Evolutionary conservation across 2,329 filamentous ascomycete genomes (phyloP).

Genomic region (Pseudogymnoascus sp.): DNA sequence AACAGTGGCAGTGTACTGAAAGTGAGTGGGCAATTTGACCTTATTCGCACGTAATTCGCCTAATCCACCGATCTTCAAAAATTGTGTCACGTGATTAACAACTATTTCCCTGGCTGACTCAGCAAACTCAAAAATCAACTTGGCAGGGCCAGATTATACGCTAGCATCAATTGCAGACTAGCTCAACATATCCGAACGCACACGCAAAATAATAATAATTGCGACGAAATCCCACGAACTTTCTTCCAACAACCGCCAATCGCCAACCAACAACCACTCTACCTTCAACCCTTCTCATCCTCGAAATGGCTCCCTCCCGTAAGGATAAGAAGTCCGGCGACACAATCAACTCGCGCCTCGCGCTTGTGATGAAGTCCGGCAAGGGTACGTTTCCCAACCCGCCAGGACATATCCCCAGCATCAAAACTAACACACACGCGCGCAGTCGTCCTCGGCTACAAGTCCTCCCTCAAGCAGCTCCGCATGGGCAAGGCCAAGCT

Average conservation of each 20-base stretch:
- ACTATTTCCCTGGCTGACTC: not conserved
- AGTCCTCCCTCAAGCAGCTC: slow-evolving; percentile 82
- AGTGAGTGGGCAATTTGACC: not conserved
- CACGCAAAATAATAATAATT: slow-evolving; percentile 8
- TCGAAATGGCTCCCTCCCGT: slow-evolving; percentile 59
- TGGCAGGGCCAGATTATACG: not conserved
- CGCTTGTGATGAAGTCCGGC: slow-evolving; percentile 57
- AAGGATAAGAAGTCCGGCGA: slow-evolving; percentile 82
- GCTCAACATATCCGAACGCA: not conserved
- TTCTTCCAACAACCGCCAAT: slow-evolving; percentile 3
- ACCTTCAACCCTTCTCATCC: slow-evolving; percentile 18
- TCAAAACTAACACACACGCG: not conserved
- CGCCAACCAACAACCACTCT: slow-evolving; percentile 31
- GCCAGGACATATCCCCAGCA: not conserved
- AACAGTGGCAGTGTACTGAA: not conserved
- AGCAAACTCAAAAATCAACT: not conserved
- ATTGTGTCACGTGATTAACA: no score
- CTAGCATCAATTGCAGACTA: not conserved
- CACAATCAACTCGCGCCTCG: slow-evolving; percentile 57
- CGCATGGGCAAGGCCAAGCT: slow-evolving; percentile 97
- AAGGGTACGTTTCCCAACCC: slow-evolving; percentile 38
- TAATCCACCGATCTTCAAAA: not conserved
- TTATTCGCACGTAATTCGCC: not conserved
- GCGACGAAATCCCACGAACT: slow-evolving; percentile 40
- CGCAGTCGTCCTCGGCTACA: slow-evolving; percentile 79